Conservation (phyloP, 345 rosid genomes). For the Gossypium turneri region DNA sequence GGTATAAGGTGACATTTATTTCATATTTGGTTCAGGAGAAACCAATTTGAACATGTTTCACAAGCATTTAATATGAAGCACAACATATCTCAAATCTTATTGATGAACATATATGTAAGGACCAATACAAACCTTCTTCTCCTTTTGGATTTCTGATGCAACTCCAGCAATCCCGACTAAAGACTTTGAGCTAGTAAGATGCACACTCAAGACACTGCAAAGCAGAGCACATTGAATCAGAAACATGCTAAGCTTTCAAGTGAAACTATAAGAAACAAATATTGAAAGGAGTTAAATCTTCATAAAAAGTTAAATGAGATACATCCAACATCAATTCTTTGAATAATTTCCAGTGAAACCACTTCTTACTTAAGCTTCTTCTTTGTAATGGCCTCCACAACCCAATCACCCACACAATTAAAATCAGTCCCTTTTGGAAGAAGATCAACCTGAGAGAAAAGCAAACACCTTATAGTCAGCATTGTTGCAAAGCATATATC, state of each 20-base stretch:
- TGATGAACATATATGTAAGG: background rate
- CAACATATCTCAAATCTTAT: background rate
- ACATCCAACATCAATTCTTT: background rate
- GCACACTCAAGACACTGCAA: constrained; percentile 78
- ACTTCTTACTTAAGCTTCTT: constrained; percentile 78
- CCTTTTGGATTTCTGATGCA: constrained; percentile 83
- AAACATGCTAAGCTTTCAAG: constrained; percentile 7
- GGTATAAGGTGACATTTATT: background rate
- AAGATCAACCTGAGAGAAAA: constrained; percentile 63
- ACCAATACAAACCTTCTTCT: constrained; percentile 64
- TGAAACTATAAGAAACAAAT: background rate
- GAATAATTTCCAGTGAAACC: constrained; percentile 1
- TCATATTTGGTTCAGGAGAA: background rate
- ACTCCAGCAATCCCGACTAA: constrained; percentile 76
- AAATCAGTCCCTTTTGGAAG: constrained; percentile 92
- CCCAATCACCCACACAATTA: constrained; percentile 97
- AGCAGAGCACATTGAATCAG: constrained; percentile 6
- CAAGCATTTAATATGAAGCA: background rate
- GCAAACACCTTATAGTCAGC: constrained; percentile 1
- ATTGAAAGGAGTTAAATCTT: background rate
- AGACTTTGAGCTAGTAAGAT: constrained; percentile 93
- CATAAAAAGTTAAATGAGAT: background rate
- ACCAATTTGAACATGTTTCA: background rate
- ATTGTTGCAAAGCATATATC: constrained; percentile 1
- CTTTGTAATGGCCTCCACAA: constrained; percentile 73